Percentiles rank a stretch among this genome's conserved stretches.
phyloP scores from a whole-genome alignment of 2,329 filamentous ascomycete species.

The Claviceps capensis region DNA sequence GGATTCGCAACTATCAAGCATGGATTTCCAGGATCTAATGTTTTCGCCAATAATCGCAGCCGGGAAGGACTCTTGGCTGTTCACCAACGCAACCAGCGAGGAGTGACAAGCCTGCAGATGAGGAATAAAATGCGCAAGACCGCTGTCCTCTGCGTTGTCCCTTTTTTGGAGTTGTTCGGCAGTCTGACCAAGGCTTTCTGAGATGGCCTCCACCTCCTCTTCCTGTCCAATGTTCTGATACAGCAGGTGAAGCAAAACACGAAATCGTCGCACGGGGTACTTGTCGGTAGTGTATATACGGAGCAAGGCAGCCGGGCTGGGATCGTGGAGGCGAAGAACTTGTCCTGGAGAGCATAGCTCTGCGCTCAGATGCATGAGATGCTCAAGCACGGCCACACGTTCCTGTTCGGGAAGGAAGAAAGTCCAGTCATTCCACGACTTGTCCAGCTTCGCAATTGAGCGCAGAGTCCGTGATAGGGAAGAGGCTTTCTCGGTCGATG shows the following conservation, averaged over 20 bases:
- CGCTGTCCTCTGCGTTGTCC: slow-evolving; percentile 29
- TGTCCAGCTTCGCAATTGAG: slow-evolving; percentile 45
- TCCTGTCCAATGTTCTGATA: slow-evolving; percentile 33
- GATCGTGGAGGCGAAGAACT: slow-evolving; percentile 28
- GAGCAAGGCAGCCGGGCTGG: slow-evolving; percentile 32
- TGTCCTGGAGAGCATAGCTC: slow-evolving; percentile 20
- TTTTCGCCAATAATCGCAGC: slow-evolving; percentile 21
- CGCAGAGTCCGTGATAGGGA: slow-evolving; percentile 45
- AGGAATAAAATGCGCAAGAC: slow-evolving; percentile 29
- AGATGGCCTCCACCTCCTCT: slow-evolving; percentile 25
- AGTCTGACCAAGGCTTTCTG: slow-evolving; percentile 24
- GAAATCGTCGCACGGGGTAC: slow-evolving; percentile 38
- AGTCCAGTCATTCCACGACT: slow-evolving; percentile 42
- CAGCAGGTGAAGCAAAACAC: slow-evolving; percentile 36
- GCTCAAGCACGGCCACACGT: slow-evolving; percentile 45
- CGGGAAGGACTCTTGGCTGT: slow-evolving; percentile 19
- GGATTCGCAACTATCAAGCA: slow-evolving; percentile 25
- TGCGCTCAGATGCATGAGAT: slow-evolving; percentile 39
- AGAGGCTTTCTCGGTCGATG: slow-evolving; percentile 32
- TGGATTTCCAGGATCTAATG: slow-evolving; percentile 30
- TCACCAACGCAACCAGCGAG: slow-evolving; percentile 30
- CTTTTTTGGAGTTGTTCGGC: slow-evolving; percentile 22
- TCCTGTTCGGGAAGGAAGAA: slow-evolving; percentile 36
- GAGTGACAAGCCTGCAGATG: slow-evolving; percentile 33
- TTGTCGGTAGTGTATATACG: slow-evolving; percentile 34